Percentiles rank a stretch among this genome's conserved stretches.
Evolutionary conservation across 169 alveolate genomes (phyloP).

Genomic region (Theileria parva): DNA sequence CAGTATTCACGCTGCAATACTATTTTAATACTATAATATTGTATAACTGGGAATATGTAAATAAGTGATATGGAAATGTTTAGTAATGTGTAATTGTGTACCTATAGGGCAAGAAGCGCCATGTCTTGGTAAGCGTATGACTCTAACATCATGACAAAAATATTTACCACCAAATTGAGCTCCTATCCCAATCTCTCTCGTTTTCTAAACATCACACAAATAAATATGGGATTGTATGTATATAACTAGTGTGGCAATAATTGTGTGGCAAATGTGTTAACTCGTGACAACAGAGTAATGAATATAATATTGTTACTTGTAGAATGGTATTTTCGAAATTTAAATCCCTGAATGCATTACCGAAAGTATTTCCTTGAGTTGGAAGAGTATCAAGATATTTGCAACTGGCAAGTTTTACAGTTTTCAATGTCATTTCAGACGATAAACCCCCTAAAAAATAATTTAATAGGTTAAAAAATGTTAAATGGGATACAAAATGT

Average conservation of each 20-base stretch:
- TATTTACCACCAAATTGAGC: constrained; percentile 91
- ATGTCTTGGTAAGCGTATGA: constrained; percentile 86
- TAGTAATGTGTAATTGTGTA: background rate
- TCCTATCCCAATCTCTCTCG: constrained; percentile 84
- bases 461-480: too few relatives aligned
- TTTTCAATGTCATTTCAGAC: constrained; percentile 86
- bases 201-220: constrained; percentile 25
- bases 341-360: constrained; percentile 83
- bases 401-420: constrained; percentile 85
- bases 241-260: background rate
- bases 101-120: constrained; percentile 89
- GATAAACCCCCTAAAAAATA: constrained; percentile 79
- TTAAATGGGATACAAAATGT: too few relatives aligned
- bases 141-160: constrained; percentile 88
- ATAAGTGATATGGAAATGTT: too few relatives aligned
- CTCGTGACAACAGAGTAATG: background rate
- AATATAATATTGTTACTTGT: background rate
- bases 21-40: background rate
- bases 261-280: background rate
- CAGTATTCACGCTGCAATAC: background rate
- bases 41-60: background rate
- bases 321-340: constrained; percentile 67
- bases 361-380: constrained; percentile 75
- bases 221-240: background rate
- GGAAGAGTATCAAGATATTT: constrained; percentile 81